Percentiles rank a stretch among this genome's conserved stretches.
Conservation (phyloP, 225 moss, liverwort and hornwort genomes). For the Polytrichum formosum region DNA sequence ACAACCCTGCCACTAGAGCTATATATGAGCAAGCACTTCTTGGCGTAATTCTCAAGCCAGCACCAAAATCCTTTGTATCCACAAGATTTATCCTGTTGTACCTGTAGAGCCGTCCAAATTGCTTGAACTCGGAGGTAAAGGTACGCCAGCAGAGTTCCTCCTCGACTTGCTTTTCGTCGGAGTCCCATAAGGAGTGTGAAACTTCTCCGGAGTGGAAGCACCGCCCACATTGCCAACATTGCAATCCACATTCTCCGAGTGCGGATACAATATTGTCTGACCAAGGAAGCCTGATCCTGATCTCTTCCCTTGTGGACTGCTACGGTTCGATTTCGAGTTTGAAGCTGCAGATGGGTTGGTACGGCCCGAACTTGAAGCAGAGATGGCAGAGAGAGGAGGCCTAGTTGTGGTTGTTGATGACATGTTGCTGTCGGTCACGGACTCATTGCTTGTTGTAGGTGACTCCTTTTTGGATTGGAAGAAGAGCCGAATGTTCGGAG, state of each 20-base stretch:
- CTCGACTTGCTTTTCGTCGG: slow-evolving; percentile 24
- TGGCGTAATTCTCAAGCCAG: too few species aligned
- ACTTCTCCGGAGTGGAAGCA: slow-evolving; percentile 50
- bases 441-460: slow-evolving; percentile 29
- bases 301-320: slow-evolving; percentile 38
- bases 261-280: slow-evolving; percentile 9
- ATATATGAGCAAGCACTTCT: too few species aligned
- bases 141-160: slow-evolving; percentile 10
- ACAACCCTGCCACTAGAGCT: too few species aligned
- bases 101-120: slow-evolving; percentile 28
- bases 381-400: slow-evolving; percentile 67
- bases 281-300: slow-evolving; percentile 1
- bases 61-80: too few species aligned
- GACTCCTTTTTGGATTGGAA: slow-evolving; percentile 49
- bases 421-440: slow-evolving; percentile 7
- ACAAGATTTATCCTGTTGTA: not conserved
- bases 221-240: slow-evolving; percentile 26
- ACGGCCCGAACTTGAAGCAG: slow-evolving; percentile 43
- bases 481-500: slow-evolving; percentile 54
- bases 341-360: slow-evolving; percentile 34
- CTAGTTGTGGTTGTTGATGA: slow-evolving; percentile 35
- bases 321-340: slow-evolving; percentile 20
- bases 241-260: slow-evolving; percentile 30
- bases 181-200: slow-evolving; percentile 33
- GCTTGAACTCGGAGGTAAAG: slow-evolving; percentile 10